Evolutionary conservation across 1,139 yeast species (phyloP).

Genomic region (Pichia kudriavzevii): DNA sequence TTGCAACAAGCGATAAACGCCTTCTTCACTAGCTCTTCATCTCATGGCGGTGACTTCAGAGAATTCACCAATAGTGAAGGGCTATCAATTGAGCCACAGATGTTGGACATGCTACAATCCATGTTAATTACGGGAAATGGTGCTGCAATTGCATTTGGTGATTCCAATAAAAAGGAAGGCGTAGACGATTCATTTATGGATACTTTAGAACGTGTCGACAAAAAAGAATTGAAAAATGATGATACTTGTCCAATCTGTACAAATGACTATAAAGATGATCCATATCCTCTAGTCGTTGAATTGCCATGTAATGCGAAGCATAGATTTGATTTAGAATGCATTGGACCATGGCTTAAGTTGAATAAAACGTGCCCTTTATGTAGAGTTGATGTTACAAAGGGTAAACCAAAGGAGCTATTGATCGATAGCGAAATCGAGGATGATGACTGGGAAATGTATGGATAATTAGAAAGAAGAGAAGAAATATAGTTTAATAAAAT

Average conservation of each 20-base stretch:
- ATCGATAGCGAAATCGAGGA: conserved; percentile 58
- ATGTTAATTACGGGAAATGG: conserved; percentile 13
- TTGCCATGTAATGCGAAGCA: conserved; percentile 72
- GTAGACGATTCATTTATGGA: conserved; percentile 68
- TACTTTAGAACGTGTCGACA: conserved; percentile 61
- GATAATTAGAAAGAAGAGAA: conserved; percentile 12
- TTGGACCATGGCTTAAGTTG: conserved; percentile 79
- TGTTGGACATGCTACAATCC: conserved; percentile 14
- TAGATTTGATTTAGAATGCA: conserved; percentile 80
- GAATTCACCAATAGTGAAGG: conserved; percentile 1
- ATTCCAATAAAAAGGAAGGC: conserved; percentile 32
- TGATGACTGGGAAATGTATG: conserved; percentile 39
- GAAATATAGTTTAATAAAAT: background rate
- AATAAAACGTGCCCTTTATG: conserved; percentile 87
- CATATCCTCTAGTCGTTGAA: conserved; percentile 71
- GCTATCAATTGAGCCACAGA: conserved; percentile 6
- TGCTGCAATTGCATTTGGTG: conserved; percentile 6
- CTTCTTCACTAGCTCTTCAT: conserved; percentile 14
- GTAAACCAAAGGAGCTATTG: conserved; percentile 30
- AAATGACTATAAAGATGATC: conserved; percentile 59
- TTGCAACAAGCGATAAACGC: conserved; percentile 19
- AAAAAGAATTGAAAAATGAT: conserved; percentile 39
- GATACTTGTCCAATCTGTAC: conserved; percentile 85
- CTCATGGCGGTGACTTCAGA: too few species aligned
- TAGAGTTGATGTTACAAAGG: conserved; percentile 52